Base-by-base conservation (phyloP, 345 rosid species). In the Leavenworthia alabamica region DNA sequence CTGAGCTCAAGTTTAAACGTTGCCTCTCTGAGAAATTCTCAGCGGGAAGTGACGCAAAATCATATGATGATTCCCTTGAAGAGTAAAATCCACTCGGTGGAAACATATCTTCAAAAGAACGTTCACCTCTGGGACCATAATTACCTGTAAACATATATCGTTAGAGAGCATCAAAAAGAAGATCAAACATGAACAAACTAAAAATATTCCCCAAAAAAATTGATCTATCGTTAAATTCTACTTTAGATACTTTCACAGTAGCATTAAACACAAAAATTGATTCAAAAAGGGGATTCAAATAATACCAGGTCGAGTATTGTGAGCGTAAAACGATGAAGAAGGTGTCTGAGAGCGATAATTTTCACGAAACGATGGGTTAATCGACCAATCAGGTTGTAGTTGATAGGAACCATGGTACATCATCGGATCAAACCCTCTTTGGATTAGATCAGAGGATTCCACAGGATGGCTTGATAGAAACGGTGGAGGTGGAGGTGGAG, bases 21-120 rank as follows among this genome's bases (percentile, higher is more conserved):
- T 72, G 78, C 61, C 56, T 77, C 75, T 12, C 66, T 23, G 70
- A 66, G 54, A 51, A 71, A 68, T 26, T 76, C 29, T 66, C 49
- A 66, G 62, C 67, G 70, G 52, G 27, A 22, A 33, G 27, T 37
- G 59, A 77, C 29, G 27, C 61, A 66, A 48, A 55, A 62, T 59
- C 67, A 72, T 80, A 64, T 59, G 71, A 59, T 23, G 64, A 68
- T 61, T 75, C 80, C 39, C 37, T 58, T 16, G 73, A 23, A 28
- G 58, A 64, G 47, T 64, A 43, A 23, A 63, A 44, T 69, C 72
- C 77, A 62, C 44, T 24, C 24, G 56, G 62, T 28, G 36, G 12
- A 19, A 72, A 62, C 71, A 71, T 56, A 56, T 61, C 82, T 62
- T 75, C 80, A 65, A 9, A 58, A 24, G 51, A 20, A 50, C 43